Base-by-base conservation (phyloP, 2,329 filamentous ascomycete species). In the Diplodia intermedia region DNA sequence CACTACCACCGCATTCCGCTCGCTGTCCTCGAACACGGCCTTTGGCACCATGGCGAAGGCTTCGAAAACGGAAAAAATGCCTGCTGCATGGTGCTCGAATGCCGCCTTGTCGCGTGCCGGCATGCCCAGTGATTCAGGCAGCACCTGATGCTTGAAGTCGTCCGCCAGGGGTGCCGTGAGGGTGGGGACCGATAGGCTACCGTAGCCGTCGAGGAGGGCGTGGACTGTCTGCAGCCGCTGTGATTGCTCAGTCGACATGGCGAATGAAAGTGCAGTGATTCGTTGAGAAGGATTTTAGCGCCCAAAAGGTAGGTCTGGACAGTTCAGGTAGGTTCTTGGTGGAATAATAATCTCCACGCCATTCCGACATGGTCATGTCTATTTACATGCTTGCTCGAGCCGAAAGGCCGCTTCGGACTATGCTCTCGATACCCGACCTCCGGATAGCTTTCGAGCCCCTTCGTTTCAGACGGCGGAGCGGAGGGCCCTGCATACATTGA, bases 61-160 rank as follows among this genome's bases (percentile, higher is more conserved):
- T 38, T 75, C 73, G 70, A 84, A 84, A 15, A 83, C 69, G 7
- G 75, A 77, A 69, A 82, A 82, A 38, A 83, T 79, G 49, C 76
- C 75, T 1, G 71, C 71, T 1, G 82, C 80, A 71, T 83, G 80
- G 12, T 73, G 70, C 20, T 75, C 74, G 63, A 83, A 84, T 1
- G 76, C 72, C 1, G 75, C 75, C 55, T 75, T 75, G 67, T 78
- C 71, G 31, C 79, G 77, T 5, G 73, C 63, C 0, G 78, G 77
- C 71, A 82, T 78, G 8, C 75, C 76, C 9, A 83, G 74, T 18
- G 79, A 81, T 53, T 73, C 70, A 2, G 81, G 82, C 9, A 82
- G 75, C 4, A 80, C 78, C 55, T 73, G 74, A 69, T 84, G 80
- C 9, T 72, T 75, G 71, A 83, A 84, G 54, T 77, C 71, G 7